Conservation (phyloP, 352 stramenopile genomes). For the Phytophthora foliorum region DNA sequence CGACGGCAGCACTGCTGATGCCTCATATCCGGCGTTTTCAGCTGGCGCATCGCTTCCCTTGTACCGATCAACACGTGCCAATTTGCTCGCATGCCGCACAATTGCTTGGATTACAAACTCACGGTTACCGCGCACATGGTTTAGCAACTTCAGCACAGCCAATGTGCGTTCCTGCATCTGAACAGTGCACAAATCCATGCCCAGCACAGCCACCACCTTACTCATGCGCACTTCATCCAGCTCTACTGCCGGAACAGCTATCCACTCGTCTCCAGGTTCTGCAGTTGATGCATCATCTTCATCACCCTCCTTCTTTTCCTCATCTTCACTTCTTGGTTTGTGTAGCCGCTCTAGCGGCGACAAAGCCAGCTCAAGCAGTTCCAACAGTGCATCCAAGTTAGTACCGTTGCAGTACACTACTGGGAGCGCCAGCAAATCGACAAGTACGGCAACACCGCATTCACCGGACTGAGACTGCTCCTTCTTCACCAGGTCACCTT, state of each 20-base stretch:
- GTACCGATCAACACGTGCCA: slow-evolving; percentile 52
- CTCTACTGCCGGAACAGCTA: slow-evolving; percentile 69
- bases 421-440: slow-evolving; percentile 91
- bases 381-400: slow-evolving; percentile 94
- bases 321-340: slow-evolving; percentile 52
- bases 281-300: slow-evolving; percentile 17
- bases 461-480: slow-evolving; percentile 27
- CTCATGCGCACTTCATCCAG: slow-evolving; percentile 65
- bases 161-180: slow-evolving; percentile 89
- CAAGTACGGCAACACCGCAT: slow-evolving; percentile 70
- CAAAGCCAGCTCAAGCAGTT: slow-evolving; percentile 92
- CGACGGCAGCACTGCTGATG: slow-evolving; percentile 80
- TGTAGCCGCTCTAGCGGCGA: slow-evolving; percentile 87
- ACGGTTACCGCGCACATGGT: slow-evolving; percentile 70
- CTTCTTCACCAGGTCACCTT: slow-evolving; percentile 26
- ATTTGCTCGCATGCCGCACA: slow-evolving; percentile 61
- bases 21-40: slow-evolving; percentile 56
- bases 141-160: slow-evolving; percentile 82
- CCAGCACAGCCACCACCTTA: slow-evolving; percentile 74
- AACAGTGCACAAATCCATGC: slow-evolving; percentile 81
- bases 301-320: slow-evolving; percentile 59
- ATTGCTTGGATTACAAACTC: slow-evolving; percentile 73
- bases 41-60: slow-evolving; percentile 28
- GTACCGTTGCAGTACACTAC: slow-evolving; percentile 90
- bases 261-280: slow-evolving; percentile 63